Percentiles rank a stretch among this genome's conserved stretches.
Evolutionary conservation across 2,329 filamentous ascomycete genomes (phyloP).

Genomic region (Penicillium decumbens): DNA sequence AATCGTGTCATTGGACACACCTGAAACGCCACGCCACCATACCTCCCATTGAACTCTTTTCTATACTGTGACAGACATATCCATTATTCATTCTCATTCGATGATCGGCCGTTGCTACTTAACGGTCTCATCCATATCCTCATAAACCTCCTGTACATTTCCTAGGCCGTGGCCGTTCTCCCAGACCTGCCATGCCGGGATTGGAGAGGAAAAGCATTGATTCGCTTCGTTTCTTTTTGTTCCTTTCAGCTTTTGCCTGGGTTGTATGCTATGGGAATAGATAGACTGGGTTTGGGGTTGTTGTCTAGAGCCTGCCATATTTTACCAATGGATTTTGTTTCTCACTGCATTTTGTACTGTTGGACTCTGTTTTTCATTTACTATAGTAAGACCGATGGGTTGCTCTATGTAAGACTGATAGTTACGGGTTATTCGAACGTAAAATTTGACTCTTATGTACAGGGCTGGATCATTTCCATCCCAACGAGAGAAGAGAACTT

Average conservation of each 20-base stretch:
- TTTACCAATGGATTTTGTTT: constrained; percentile 7
- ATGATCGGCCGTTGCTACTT: constrained; percentile 14
- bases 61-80: constrained; percentile 22
- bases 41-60: constrained; percentile 3
- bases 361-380: neutral
- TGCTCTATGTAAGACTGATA: neutral
- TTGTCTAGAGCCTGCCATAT: constrained; percentile 10
- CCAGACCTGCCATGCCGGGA: constrained; percentile 4
- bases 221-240: constrained; percentile 5
- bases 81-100: constrained; percentile 14
- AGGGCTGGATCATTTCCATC: constrained; percentile 3
- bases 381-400: neutral
- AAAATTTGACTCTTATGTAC: constrained; percentile 13
- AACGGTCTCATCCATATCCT: constrained; percentile 3
- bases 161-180: neutral
- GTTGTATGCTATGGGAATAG: constrained; percentile 25
- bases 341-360: neutral
- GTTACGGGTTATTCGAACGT: neutral
- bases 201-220: constrained; percentile 23
- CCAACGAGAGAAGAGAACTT: constrained; percentile 1
- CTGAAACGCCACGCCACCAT: constrained; percentile 18
- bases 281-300: constrained; percentile 26
- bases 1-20: neutral
- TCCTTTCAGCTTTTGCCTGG: constrained; percentile 16
- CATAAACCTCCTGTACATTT: constrained; percentile 5